These are phyloP conservation scores for Akanthomyces lecanii DNA, from an alignment of 2,329 filamentous ascomycete species.

Conservation along the genomic window DNA sequence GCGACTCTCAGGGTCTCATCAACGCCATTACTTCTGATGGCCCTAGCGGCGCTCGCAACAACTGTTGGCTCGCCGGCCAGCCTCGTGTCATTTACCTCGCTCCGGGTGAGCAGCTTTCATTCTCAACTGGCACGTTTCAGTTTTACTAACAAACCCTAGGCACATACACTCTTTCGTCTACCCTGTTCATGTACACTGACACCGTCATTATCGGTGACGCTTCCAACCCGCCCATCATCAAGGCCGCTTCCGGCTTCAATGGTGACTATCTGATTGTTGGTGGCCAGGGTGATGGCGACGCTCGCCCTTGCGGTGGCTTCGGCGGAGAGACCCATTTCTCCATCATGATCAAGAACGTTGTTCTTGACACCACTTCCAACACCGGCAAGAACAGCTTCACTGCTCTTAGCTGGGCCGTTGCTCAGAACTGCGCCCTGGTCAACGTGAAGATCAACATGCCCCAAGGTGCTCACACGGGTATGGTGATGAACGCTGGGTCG, in stretches of 20 bases:
- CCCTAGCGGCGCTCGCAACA: slow-evolving; percentile 19
- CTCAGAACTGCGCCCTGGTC: slow-evolving; percentile 22
- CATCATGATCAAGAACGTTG: slow-evolving; percentile 22
- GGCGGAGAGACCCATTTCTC: slow-evolving; percentile 23
- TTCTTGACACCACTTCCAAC: slow-evolving; percentile 21
- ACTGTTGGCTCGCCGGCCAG: slow-evolving; percentile 22
- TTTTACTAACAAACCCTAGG: slow-evolving; percentile 14
- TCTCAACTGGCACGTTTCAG: neutral
- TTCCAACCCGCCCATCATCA: slow-evolving; percentile 62
- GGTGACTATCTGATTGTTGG: slow-evolving; percentile 38
- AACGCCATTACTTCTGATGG: slow-evolving; percentile 14
- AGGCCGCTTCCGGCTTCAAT: slow-evolving; percentile 61
- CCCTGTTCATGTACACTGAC: slow-evolving; percentile 34
- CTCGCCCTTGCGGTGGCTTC: slow-evolving; percentile 18
- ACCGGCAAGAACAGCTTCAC: slow-evolving; percentile 18
- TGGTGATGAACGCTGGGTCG: slow-evolving; percentile 18
- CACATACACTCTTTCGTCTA: slow-evolving; percentile 19
- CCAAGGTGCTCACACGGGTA: slow-evolving; percentile 21
- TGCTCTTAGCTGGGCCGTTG: slow-evolving; percentile 22
- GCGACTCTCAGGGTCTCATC: slow-evolving; percentile 10
- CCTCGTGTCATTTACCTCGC: slow-evolving; percentile 22
- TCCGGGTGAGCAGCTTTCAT: slow-evolving; percentile 14
- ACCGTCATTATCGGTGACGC: slow-evolving; percentile 82
- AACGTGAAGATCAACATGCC: slow-evolving; percentile 19
- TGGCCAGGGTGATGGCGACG: slow-evolving; percentile 19